A percentile compares a stretch with the other conserved stretches of the same genome.
Conservation (phyloP, 148 eudicot genomes). For the Dysphania ambrosioides region DNA sequence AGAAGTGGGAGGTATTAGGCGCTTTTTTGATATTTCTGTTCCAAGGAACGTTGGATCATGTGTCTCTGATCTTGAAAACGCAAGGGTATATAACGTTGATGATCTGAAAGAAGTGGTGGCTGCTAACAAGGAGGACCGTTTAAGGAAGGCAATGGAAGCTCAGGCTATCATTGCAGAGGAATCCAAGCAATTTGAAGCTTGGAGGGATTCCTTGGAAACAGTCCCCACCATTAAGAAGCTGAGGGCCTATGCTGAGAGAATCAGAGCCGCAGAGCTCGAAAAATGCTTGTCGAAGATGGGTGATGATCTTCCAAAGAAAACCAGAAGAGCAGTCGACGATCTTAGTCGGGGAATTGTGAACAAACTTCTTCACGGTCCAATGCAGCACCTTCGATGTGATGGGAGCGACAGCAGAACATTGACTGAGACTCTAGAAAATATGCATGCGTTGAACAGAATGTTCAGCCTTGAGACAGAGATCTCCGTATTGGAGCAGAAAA, state of each 20-base stretch:
- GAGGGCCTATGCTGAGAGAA: constrained; percentile 90
- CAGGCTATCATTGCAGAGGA: constrained; percentile 68
- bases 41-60: constrained; percentile 89
- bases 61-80: constrained; percentile 48
- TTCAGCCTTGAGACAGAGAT: constrained; percentile 89
- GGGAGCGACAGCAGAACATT: constrained; percentile 85
- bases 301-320: constrained; percentile 67
- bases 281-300: constrained; percentile 80
- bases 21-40: constrained; percentile 84
- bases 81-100: constrained; percentile 78
- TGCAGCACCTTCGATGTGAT: constrained; percentile 93
- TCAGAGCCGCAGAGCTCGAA: constrained; percentile 73
- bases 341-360: constrained; percentile 87
- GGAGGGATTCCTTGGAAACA: constrained; percentile 94
- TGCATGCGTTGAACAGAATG: constrained; percentile 95
- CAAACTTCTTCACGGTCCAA: constrained; percentile 89
- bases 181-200: constrained; percentile 75
- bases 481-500: constrained; percentile 82
- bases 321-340: constrained; percentile 69
- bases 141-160: constrained; percentile 90
- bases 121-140: constrained; percentile 85
- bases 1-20: constrained; percentile 64
- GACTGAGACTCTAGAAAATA: constrained; percentile 82
- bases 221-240: constrained; percentile 92
- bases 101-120: constrained; percentile 96